phyloP scores from a whole-genome alignment of 2,329 filamentous ascomycete genomes.

The Intubia oerlemansii region DNA sequence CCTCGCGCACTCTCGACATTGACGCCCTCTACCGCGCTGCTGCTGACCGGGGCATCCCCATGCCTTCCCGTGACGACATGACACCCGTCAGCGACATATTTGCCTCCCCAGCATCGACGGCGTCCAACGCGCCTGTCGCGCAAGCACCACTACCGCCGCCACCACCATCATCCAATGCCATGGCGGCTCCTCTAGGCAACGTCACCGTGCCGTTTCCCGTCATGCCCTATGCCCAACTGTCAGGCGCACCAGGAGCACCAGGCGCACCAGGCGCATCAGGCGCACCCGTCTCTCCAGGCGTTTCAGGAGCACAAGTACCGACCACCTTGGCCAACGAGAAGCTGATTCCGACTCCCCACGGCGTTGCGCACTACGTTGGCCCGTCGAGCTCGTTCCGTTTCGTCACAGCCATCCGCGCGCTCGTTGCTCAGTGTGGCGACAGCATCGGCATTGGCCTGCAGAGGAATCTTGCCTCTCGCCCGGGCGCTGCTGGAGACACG shows the following conservation, averaged over 20 bases:
- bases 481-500: neutral
- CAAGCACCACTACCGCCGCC: neutral
- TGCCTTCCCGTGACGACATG: constrained; percentile 7
- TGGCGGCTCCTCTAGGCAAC: too few relatives aligned
- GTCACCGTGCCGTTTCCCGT: constrained; percentile 3
- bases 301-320: too few relatives aligned
- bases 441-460: constrained; percentile 1
- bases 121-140: neutral
- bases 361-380: constrained; percentile 7
- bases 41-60: constrained; percentile 5
- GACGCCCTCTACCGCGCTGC: constrained; percentile 7
- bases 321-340: constrained; percentile 3
- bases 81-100: constrained; percentile 6
- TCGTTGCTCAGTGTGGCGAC: constrained; percentile 6
- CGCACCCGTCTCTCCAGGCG: too few relatives aligned
- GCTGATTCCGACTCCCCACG: constrained; percentile 6
- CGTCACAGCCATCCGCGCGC: constrained; percentile 6
- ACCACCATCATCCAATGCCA: too few relatives aligned
- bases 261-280: too few relatives aligned
- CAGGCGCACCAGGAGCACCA: too few relatives aligned
- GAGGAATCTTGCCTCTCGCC: neutral
- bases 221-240: neutral
- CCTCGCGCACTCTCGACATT: constrained; percentile 3
- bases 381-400: constrained; percentile 8
- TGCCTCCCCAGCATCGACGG: neutral